Percentiles rank a stretch among this genome's conserved stretches.
phyloP scores from a whole-genome alignment of 1,284 basidiomycete species.

The Dichomitus squalens region DNA sequence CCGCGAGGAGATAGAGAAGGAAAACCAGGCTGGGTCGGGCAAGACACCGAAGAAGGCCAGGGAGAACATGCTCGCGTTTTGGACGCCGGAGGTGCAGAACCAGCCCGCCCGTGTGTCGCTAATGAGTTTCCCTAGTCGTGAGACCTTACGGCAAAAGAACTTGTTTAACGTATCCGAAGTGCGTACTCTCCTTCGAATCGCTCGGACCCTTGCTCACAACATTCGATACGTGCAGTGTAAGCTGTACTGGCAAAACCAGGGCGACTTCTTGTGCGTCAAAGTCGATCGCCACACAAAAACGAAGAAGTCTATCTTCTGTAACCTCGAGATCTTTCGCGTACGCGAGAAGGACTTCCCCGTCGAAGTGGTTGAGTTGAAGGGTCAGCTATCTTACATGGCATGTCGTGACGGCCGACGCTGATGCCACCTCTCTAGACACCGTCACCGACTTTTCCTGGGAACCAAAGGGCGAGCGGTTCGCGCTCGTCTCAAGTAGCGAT shows the following conservation, averaged over 20 bases:
- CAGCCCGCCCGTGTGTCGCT: conserved; percentile 97
- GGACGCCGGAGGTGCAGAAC: conserved; percentile 96
- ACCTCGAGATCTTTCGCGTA: conserved; percentile 97
- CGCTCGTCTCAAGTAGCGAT: conserved; percentile 93
- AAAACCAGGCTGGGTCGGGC: conserved; percentile 37
- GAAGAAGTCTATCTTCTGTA: conserved; percentile 99
- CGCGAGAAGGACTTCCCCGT: conserved; percentile 99
- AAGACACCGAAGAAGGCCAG: conserved; percentile 54
- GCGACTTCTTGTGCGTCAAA: conserved; percentile 98
- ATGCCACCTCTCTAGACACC: conserved; percentile 64
- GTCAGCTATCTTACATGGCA: conserved; percentile 38
- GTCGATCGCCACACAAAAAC: conserved; percentile 99
- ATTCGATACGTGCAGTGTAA: conserved; percentile 71
- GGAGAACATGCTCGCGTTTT: conserved; percentile 96
- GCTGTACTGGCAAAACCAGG: conserved; percentile 98
- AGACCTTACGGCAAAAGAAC: conserved; percentile 92
- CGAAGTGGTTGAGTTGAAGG: conserved; percentile 97
- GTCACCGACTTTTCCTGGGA: conserved; percentile 99
- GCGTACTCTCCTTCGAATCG: conserved; percentile 25
- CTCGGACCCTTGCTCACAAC: not conserved
- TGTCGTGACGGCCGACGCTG: not conserved
- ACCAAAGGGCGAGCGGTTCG: conserved; percentile 94
- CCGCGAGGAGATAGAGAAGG: conserved; percentile 71
- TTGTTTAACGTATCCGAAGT: conserved; percentile 98
- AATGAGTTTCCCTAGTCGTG: conserved; percentile 86